phyloP scores from a whole-genome alignment of 768 basidiomycete species.

The Termitomyces sp. region DNA sequence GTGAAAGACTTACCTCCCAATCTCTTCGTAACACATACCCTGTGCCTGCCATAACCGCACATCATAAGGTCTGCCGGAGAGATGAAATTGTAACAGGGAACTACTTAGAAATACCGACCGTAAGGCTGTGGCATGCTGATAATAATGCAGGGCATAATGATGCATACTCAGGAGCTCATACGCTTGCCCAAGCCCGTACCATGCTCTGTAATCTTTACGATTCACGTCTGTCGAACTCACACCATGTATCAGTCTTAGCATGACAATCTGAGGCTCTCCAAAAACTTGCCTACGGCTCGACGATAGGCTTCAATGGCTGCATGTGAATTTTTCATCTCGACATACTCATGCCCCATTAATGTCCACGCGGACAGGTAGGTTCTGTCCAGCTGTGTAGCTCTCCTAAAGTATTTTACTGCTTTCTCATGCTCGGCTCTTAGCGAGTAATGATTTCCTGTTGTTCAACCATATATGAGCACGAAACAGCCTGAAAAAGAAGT shows the following conservation, averaged over 20 bases:
- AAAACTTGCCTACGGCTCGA: conserved; percentile 73
- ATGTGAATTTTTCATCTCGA: conserved; percentile 99
- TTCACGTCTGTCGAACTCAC: conserved; percentile 69
- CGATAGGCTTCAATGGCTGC: conserved; percentile 98
- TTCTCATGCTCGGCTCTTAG: conserved; percentile 91
- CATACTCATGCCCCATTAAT: conserved; percentile 97
- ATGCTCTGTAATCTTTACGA: conserved; percentile 94
- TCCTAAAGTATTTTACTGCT: conserved; percentile 90
- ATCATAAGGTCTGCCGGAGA: conserved; percentile 75
- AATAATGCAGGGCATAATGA: conserved; percentile 93
- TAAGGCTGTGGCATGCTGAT: conserved; percentile 90
- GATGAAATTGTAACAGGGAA: conserved; percentile 1
- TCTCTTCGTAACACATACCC: conserved; percentile 89
- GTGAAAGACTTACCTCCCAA: conserved; percentile 59
- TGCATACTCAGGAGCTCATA: conserved; percentile 98
- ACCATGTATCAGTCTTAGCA: not conserved
- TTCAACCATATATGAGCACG: not conserved
- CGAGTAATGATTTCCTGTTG: conserved; percentile 93
- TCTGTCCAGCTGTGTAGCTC: conserved; percentile 92
- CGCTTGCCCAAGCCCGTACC: conserved; percentile 98
- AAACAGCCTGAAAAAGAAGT: not conserved
- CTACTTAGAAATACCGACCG: conserved; percentile 39
- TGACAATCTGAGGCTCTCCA: too few species aligned
- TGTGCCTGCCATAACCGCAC: conserved; percentile 95
- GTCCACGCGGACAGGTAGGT: conserved; percentile 98